Base-by-base conservation (phyloP, 1,139 yeast genomes). In the Saccharomyces hybrid region DNA sequence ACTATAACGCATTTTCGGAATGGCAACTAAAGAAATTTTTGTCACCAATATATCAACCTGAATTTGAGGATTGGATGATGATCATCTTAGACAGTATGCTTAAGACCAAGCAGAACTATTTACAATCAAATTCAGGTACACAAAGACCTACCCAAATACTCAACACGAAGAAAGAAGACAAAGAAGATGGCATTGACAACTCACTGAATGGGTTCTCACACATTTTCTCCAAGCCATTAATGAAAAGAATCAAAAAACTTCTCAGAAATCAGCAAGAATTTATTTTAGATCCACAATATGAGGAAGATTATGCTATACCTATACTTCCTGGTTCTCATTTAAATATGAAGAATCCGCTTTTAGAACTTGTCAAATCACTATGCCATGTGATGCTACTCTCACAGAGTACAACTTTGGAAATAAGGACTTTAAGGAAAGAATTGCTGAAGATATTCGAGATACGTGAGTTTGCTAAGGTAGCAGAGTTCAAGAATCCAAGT, bases 1-100 rank as follows among this genome's bases (percentile, higher is more conserved):
- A 77, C 38, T 73, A 86, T 57, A 75, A 75, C 28, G 84, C 86
- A 2, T 77, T 78, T 52, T 84, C 87, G 54, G 78, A 82, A 52
- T 95, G 99, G 99, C 95, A 88, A 56, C 77, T 95, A 34, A 81
- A 82, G 59, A 75, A 81, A 41, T 89, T 82, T 63, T 73, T 95
- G 53, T 98, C 99, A 0, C 69, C 77, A 0, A 78, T 89, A 25
- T 80, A 86, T 58, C 93, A 84, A 63, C 79, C 79, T 11, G 98
- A 95, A 66, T 89, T 93, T 73, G 88, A 84, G 53, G 95, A 86
- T 62, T 93, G 97, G 97, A 73, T 88, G 50, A 75, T 84, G 49
- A 81, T 89, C 58, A 85, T 88, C 64, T 71, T 91, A 63, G 95
- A 88, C 65, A 75, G 87, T 2, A 75, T 93, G 61, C 75, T 84